These are phyloP conservation scores for Backusella parvicylindrica DNA, from an alignment of 192 early-diverging fungal genomes.

Conservation along the genomic window DNA sequence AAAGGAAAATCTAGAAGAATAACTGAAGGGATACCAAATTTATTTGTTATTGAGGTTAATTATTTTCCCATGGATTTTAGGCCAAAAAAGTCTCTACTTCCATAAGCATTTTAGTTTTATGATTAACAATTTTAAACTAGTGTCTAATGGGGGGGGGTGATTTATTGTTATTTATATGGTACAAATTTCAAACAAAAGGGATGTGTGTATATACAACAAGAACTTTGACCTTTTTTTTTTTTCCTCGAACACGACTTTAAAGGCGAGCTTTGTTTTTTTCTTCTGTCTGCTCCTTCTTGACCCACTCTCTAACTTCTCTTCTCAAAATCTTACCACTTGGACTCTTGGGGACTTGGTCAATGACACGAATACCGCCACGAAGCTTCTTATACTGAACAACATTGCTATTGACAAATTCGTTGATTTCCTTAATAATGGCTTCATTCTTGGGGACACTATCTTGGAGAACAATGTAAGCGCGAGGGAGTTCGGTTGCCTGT, in stretches of 20 bases:
- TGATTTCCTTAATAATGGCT: conserved; percentile 40
- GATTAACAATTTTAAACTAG: not conserved
- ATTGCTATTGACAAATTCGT: conserved; percentile 48
- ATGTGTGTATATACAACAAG: not conserved
- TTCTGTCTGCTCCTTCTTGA: conserved; percentile 19
- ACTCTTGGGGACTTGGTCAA: conserved; percentile 73
- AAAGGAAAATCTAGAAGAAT: too few relatives aligned
- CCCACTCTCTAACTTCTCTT: conserved; percentile 52
- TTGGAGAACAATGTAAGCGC: conserved; percentile 73
- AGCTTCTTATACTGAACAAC: conserved; percentile 77
- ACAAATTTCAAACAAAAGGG: not conserved
- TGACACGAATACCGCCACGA: conserved; percentile 74
- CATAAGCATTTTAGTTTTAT: not conserved
- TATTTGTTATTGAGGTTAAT: not conserved
- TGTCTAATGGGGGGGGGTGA: not conserved
- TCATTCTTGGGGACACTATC: conserved; percentile 35
- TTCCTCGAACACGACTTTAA: not conserved
- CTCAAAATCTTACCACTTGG: conserved; percentile 86
- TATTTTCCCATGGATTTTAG: not conserved
- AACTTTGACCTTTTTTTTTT: not conserved
- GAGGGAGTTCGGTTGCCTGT: conserved; percentile 76
- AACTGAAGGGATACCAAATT: not conserved
- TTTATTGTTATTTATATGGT: not conserved
- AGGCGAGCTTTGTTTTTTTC: not conserved
- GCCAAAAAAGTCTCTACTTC: not conserved